Base-by-base conservation (phyloP, 1,284 basidiomycete species). In the Pseudozyma flocculosa region DNA sequence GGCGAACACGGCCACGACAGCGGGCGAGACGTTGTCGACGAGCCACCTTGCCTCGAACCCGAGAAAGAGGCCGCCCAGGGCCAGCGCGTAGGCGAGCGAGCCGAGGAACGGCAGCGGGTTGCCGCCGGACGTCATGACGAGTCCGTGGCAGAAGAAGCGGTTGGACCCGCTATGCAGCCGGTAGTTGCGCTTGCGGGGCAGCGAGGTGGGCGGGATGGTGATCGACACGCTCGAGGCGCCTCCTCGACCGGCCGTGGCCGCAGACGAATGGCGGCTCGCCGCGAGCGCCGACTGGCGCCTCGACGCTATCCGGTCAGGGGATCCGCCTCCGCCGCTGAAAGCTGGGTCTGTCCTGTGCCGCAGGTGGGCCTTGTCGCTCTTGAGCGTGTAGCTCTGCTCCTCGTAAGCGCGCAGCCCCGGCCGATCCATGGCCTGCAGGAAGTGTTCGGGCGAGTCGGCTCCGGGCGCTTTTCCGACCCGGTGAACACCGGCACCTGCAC, bases 21-120 rank as follows among this genome's bases (percentile, higher is more conserved):
- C 73, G 3, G 70, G 64, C 18, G 61, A 65, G 38, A 76, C 52
- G 26, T 64, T 51, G 23, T n/a, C 17, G 34, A 63, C 61, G 5
- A 71, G 45, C 56, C 56, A 78, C 14, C 48, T 49, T 10, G 68
- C 69, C 45, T 72, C 71, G 40, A 72, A 78, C 39, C 59, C 72
- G 34, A 65, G 54, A 49, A 72, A 78, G 4, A 76, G 56, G 0
- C 62, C 68, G 9, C 70, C 71, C 32, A 70, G 60, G 4, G 45
- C 64, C 1, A 75, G 43, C 21, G 74, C 44, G 0, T 75, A 36
- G 3, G 49, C 30, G 19, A 68, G 48, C 37, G 61, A 60, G 18
- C 54, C 48, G 29, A 75, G 19, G 24, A 76, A 72, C 13, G 68
- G 54, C 11, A 69, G 48, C 1, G 72, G 72, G 36, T 70, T 70